phyloP scores from a whole-genome alignment of 2,329 filamentous ascomycete genomes.

The Colletotrichum tanaceti region DNA sequence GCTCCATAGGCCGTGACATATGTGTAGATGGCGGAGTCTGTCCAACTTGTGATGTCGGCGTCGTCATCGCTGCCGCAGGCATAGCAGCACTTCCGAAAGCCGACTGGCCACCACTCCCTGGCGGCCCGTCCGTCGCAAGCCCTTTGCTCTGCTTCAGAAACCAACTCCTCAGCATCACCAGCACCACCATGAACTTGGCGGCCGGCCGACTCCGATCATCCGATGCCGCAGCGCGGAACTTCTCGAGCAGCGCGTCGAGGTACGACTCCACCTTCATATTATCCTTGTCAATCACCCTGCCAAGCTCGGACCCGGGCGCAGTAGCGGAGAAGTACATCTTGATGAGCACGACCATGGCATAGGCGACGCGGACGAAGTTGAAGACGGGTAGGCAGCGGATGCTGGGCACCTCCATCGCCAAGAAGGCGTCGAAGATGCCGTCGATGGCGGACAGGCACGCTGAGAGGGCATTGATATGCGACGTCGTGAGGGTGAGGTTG shows the following conservation, averaged over 20 bases:
- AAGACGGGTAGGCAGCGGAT: slow-evolving; percentile 77
- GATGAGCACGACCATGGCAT: slow-evolving; percentile 77
- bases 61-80: slow-evolving; percentile 20
- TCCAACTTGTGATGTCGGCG: slow-evolving; percentile 1
- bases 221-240: slow-evolving; percentile 73
- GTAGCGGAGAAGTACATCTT: slow-evolving; percentile 78
- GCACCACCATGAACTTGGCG: slow-evolving; percentile 76
- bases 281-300: slow-evolving; percentile 75
- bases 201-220: slow-evolving; percentile 73
- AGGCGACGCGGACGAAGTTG: slow-evolving; percentile 77
- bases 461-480: slow-evolving; percentile 74
- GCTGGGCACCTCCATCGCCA: slow-evolving; percentile 67
- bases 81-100: not conserved
- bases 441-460: slow-evolving; percentile 76
- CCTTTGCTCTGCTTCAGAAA: slow-evolving; percentile 65
- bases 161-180: slow-evolving; percentile 78
- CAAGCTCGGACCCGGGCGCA: slow-evolving; percentile 72
- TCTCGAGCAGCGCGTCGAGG: slow-evolving; percentile 75
- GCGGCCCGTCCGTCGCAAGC: slow-evolving; percentile 13
- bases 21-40: not conserved
- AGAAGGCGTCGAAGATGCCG: slow-evolving; percentile 72
- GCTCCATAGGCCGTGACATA: slow-evolving; percentile 6
- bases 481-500: slow-evolving; percentile 59
- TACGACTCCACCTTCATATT: slow-evolving; percentile 74
- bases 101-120: slow-evolving; percentile 15